Evolutionary conservation across 169 alveolate species (phyloP).

Genomic region (Eimeria maxima): DNA sequence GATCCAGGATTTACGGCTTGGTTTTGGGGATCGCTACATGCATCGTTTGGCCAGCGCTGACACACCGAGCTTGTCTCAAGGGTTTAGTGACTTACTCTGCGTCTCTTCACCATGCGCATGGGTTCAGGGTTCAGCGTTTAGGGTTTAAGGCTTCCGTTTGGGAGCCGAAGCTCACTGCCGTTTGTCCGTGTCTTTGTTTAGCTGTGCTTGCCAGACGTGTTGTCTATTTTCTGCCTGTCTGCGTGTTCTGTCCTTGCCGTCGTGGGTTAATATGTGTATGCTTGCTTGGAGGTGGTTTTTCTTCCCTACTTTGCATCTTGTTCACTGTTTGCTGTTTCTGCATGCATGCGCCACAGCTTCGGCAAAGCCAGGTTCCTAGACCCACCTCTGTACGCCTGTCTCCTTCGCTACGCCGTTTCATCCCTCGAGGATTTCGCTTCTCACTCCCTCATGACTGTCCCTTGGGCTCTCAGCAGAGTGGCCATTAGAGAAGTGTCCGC

Average conservation of each 20-base stretch:
- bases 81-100: neutral
- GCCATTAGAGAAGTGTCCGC: conserved; percentile 79
- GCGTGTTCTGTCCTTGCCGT: no score
- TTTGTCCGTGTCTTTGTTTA: neutral
- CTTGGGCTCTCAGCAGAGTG: conserved; percentile 90
- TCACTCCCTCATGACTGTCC: conserved; percentile 91
- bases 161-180: neutral
- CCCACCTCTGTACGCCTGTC: conserved; percentile 85
- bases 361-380: conserved; percentile 90
- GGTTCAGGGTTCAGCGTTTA: neutral
- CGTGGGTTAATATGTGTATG: neutral
- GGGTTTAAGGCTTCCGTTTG: neutral
- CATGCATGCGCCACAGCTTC: conserved; percentile 80
- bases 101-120: neutral
- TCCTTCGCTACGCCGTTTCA: conserved; percentile 85
- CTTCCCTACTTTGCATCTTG: no score
- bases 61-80: neutral
- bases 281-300: no score
- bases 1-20: conserved; percentile 18
- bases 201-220: neutral
- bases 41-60: neutral
- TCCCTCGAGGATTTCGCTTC: conserved; percentile 85
- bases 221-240: neutral
- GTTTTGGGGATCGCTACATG: neutral
- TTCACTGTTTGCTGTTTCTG: no score